Evolutionary conservation across 2,329 filamentous ascomycete species (phyloP).

Genomic region (Calonectria naviculata): DNA sequence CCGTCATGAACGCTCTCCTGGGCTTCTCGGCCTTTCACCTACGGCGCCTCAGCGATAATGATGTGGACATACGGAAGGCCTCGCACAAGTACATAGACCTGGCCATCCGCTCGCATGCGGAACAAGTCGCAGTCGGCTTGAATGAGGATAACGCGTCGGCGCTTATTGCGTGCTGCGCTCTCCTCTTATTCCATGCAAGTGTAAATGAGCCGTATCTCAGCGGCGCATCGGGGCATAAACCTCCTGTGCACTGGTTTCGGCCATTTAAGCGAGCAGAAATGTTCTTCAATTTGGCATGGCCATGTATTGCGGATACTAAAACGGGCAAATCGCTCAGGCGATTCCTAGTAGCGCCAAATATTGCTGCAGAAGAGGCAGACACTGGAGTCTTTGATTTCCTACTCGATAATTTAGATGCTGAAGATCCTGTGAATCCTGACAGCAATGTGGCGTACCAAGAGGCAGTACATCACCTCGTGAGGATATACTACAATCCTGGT

Average conservation of each 20-base stretch:
- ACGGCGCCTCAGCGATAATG: neutral
- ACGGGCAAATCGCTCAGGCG: neutral
- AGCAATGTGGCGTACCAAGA: neutral
- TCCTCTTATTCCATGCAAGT: slow-evolving; percentile 19
- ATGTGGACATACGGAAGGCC: neutral
- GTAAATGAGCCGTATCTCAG: slow-evolving; percentile 14
- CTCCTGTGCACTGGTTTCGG: slow-evolving; percentile 21
- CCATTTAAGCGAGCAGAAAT: neutral
- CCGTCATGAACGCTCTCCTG: slow-evolving; percentile 17
- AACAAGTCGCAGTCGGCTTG: neutral
- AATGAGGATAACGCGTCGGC: neutral
- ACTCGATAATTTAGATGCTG: neutral
- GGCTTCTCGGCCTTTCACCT: slow-evolving; percentile 24
- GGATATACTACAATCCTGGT: neutral
- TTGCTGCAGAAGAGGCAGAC: neutral
- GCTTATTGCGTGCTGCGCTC: slow-evolving; percentile 5
- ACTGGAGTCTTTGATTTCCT: slow-evolving; percentile 5
- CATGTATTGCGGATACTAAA: neutral
- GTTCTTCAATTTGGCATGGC: neutral
- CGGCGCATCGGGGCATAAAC: neutral
- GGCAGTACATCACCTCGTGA: neutral
- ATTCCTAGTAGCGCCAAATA: neutral
- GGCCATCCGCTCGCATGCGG: slow-evolving; percentile 12
- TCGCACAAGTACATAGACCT: slow-evolving; percentile 19
- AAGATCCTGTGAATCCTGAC: neutral